Conservation (phyloP, 2,329 filamentous ascomycete species). For the Purpureocillium takamizusanense region DNA sequence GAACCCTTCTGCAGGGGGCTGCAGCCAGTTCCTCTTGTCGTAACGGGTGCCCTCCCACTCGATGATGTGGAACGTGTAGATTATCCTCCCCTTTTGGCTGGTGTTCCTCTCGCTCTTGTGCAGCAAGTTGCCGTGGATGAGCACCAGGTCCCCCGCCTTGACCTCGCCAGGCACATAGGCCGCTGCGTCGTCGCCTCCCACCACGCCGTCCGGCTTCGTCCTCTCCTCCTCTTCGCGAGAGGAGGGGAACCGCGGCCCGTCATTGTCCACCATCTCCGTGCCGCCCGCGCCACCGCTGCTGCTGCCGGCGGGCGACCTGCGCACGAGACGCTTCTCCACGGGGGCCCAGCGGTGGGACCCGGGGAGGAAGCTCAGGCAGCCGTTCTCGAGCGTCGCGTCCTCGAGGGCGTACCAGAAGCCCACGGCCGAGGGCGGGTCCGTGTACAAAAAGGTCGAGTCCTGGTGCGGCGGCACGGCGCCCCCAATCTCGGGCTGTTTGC, state of each 20-base stretch:
- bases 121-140: constrained; percentile 92
- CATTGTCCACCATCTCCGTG: constrained; percentile 65
- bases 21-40: constrained; percentile 86
- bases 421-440: constrained; percentile 76
- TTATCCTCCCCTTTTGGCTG: constrained; percentile 78
- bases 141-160: constrained; percentile 78
- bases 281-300: constrained; percentile 34
- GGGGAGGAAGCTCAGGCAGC: constrained; percentile 76
- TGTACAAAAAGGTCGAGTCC: constrained; percentile 89
- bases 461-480: constrained; percentile 86
- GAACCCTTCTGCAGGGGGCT: constrained; percentile 74
- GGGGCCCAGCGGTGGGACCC: constrained; percentile 71
- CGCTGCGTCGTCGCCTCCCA: constrained; percentile 23
- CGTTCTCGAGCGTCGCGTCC: constrained; percentile 79
- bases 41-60: constrained; percentile 68
- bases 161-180: constrained; percentile 77
- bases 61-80: constrained; percentile 97
- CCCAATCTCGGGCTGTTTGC: constrained; percentile 95
- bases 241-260: constrained; percentile 53
- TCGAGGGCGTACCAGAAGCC: constrained; percentile 98
- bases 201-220: constrained; percentile 23
- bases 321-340: constrained; percentile 66
- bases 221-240: constrained; percentile 32
- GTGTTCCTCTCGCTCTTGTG: constrained; percentile 95
- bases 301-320: too few species aligned